phyloP scores from a whole-genome alignment of 2,329 filamentous ascomycete genomes.

The Pseudocercospora musae region DNA sequence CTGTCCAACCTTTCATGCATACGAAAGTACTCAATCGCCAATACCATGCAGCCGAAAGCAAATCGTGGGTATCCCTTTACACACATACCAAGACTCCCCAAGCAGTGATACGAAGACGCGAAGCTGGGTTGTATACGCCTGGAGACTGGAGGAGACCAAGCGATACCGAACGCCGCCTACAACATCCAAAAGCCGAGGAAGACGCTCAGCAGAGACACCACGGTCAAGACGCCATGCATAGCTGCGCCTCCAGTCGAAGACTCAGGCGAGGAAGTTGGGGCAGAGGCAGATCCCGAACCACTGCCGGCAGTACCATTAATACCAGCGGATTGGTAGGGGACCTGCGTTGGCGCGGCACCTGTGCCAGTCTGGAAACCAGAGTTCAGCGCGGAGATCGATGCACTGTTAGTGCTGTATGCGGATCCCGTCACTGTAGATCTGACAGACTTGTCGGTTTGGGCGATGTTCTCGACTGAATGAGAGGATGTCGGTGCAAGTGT shows the following conservation, averaged over 20 bases:
- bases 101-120: not conserved
- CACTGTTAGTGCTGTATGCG: slow-evolving; percentile 27
- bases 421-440: slow-evolving; percentile 26
- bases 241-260: slow-evolving; percentile 19
- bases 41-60: slow-evolving; percentile 1
- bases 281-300: not conserved
- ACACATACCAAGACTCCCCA: not conserved
- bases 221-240: slow-evolving; percentile 12
- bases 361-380: slow-evolving; percentile 13
- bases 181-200: slow-evolving; percentile 23
- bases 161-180: slow-evolving; percentile 6
- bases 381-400: slow-evolving; percentile 26
- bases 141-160: not conserved
- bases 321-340: slow-evolving; percentile 9
- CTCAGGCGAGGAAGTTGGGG: slow-evolving; percentile 12
- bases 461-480: slow-evolving; percentile 24
- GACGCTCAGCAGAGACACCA: slow-evolving; percentile 27
- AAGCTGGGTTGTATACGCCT: not conserved
- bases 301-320: slow-evolving; percentile 12
- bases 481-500: slow-evolving; percentile 30
- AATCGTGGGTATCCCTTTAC: not conserved
- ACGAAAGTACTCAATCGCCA: not conserved
- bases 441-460: slow-evolving; percentile 23
- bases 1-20: not conserved
- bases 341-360: slow-evolving; percentile 16